Base-by-base conservation (phyloP, 441 rosid species). In the Erodium trifolium region DNA sequence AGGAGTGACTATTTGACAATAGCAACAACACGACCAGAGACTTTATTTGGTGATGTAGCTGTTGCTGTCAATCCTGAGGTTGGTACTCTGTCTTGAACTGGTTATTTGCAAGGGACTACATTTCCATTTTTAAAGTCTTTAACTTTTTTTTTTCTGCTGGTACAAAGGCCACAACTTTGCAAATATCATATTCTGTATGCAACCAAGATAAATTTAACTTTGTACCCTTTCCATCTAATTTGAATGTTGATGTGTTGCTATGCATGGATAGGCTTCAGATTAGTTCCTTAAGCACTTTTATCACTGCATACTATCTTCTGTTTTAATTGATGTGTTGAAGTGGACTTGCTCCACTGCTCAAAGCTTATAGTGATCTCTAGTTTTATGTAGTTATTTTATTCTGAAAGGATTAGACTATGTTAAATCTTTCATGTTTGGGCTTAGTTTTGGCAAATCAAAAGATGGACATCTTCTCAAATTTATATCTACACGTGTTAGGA, bases 11-110 rank as follows among this genome's bases (percentile, higher is more conserved):
- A 82, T 76, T 81, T 93, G 80, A 93, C 92, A 19, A 78, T 93
- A 73, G 96, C 99, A 77, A 93, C 99, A 51, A 93, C 99, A 12
- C 90, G 99, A 57, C 99, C 99, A 27, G 99, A 93, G 85, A 93
- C 99, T 73, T 77, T 93, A 74, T 93, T 93, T 80, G 99, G 93
- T 75, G 99, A 93, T 78, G 99, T 91, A 60, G 99, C 99, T 39
- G 47, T 93, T 66, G 96, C 99, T 29, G 99, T 93, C 77, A 79
- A 93, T 86, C 99, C 99, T 71, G 74, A 87, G 93, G 99, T 93
- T 27, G 37, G 5, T 51, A 59, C 68, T 74, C 27, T 70, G 57
- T 65, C 12, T 65, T 19, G 66, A 37, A 70, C 45, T 53, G 12
- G 66, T 63, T 63, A 31, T 45, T 53, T 47, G 72, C 62, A 34